phyloP scores from a whole-genome alignment of 2,329 filamentous ascomycete species.

The Paraconiothyrium sp. region DNA sequence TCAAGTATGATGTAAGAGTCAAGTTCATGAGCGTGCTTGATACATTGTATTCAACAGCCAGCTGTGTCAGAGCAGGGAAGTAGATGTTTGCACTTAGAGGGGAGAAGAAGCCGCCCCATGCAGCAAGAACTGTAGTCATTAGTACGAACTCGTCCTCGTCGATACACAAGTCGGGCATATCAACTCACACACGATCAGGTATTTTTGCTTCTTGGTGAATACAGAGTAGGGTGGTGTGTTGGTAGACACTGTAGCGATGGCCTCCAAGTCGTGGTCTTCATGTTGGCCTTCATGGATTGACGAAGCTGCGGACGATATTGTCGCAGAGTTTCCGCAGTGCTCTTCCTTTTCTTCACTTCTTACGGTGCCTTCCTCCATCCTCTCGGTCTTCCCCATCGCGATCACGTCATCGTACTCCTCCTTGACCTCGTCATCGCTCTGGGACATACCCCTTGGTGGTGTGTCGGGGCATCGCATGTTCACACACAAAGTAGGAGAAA shows the following conservation, averaged over 20 bases:
- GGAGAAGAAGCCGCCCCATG: slow-evolving; percentile 61
- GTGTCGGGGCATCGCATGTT: slow-evolving; percentile 11
- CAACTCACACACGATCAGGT: slow-evolving; percentile 49
- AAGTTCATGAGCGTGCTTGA: slow-evolving; percentile 57
- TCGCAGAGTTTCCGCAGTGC: slow-evolving; percentile 6
- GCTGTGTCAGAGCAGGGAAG: slow-evolving; percentile 38
- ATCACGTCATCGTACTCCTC: slow-evolving; percentile 3
- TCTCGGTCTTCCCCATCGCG: neutral
- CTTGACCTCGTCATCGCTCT: neutral
- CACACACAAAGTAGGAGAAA: neutral
- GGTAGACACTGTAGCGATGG: slow-evolving; percentile 20
- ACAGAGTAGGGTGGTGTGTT: slow-evolving; percentile 30
- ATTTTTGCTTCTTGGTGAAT: slow-evolving; percentile 30
- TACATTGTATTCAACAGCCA: slow-evolving; percentile 49
- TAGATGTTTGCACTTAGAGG: slow-evolving; percentile 51
- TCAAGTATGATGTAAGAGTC: slow-evolving; percentile 59
- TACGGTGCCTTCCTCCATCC: neutral
- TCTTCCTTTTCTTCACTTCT: neutral
- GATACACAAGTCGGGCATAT: neutral
- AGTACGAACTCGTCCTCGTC: neutral
- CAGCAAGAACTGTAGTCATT: slow-evolving; percentile 43
- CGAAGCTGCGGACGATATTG: slow-evolving; percentile 12
- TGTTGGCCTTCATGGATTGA: slow-evolving; percentile 18
- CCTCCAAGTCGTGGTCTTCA: slow-evolving; percentile 24
- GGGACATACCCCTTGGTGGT: neutral